These are phyloP conservation scores for Calonectria henricotiae DNA, from an alignment of 2,329 filamentous ascomycete genomes.

Conservation along the genomic window DNA sequence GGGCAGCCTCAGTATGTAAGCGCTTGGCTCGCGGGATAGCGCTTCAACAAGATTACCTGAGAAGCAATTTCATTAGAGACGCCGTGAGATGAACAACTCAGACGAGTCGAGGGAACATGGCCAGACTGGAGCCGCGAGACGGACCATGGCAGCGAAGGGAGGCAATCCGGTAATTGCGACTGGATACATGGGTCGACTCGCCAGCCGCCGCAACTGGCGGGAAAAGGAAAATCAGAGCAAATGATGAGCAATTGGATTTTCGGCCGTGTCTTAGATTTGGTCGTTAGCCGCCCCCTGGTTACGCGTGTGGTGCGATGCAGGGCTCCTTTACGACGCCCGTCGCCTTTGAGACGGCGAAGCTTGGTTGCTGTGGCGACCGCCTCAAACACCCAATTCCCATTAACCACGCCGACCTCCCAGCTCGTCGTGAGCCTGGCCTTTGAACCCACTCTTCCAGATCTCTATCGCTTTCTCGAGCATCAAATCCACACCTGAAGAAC, in stretches of 20 bases:
- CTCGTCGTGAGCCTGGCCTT: constrained; percentile 37
- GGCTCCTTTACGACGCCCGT: constrained; percentile 18
- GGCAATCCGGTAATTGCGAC: constrained; percentile 31
- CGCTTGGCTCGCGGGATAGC: constrained; percentile 23
- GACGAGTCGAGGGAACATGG: constrained; percentile 20
- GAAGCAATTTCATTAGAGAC: constrained; percentile 26
- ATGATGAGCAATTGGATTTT: constrained; percentile 26
- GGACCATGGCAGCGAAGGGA: constrained; percentile 26
- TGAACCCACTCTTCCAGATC: constrained; percentile 47
- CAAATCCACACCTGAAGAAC: constrained; percentile 42
- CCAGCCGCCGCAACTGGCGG: constrained; percentile 29
- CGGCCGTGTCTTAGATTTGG: constrained; percentile 47
- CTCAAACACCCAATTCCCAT: constrained; percentile 53
- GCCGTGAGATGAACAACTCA: constrained; percentile 21
- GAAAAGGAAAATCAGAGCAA: constrained; percentile 18
- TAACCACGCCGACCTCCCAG: constrained; percentile 47
- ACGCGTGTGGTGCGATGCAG: constrained; percentile 40
- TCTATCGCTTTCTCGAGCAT: constrained; percentile 48
- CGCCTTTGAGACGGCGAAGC: no score
- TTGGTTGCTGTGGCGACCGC: constrained; percentile 57
- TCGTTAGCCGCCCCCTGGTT: constrained; percentile 39
- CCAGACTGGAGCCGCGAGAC: constrained; percentile 21
- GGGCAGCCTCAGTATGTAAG: constrained; percentile 33
- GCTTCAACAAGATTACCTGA: constrained; percentile 11
- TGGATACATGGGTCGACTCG: constrained; percentile 24